Evolutionary conservation across 2,329 filamentous ascomycete genomes (phyloP).

Genomic region (Escovopsis weberi): DNA sequence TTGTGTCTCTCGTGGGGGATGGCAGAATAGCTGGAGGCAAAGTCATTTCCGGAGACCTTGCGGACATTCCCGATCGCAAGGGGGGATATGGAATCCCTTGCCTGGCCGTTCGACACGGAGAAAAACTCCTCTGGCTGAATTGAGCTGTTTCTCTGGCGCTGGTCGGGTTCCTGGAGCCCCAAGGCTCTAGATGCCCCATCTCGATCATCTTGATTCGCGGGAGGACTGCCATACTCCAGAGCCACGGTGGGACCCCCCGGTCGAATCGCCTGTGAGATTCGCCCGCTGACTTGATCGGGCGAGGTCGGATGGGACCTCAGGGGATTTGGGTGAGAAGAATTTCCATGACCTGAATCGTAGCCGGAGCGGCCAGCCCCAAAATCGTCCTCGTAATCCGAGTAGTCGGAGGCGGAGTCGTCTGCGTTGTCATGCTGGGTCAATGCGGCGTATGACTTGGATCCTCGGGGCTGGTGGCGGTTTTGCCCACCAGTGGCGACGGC

Average conservation of each 20-base stretch:
- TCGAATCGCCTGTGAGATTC: slow-evolving; percentile 12
- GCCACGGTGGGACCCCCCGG: slow-evolving; percentile 1
- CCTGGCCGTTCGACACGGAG: slow-evolving; percentile 44
- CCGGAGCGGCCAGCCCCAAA: slow-evolving; percentile 13
- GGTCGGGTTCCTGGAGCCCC: slow-evolving; percentile 9
- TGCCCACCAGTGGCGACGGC: slow-evolving; percentile 23
- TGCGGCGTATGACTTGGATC: slow-evolving; percentile 29
- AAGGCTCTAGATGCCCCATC: slow-evolving; percentile 25
- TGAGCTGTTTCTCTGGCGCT: slow-evolving; percentile 24
- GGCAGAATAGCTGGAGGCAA: slow-evolving; percentile 19
- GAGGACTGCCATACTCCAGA: slow-evolving; percentile 19
- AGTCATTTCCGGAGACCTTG: slow-evolving; percentile 47
- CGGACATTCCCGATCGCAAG: slow-evolving; percentile 34
- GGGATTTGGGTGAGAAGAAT: slow-evolving; percentile 33
- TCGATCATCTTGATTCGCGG: slow-evolving; percentile 32
- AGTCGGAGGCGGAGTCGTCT: slow-evolving; percentile 26
- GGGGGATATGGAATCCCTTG: slow-evolving; percentile 38
- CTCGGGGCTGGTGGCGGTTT: slow-evolving; percentile 15
- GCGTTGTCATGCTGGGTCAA: slow-evolving; percentile 30
- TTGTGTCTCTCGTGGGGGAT: slow-evolving; percentile 34
- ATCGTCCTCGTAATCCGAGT: slow-evolving; percentile 26
- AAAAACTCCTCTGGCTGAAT: slow-evolving; percentile 39
- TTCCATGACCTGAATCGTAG: slow-evolving; percentile 13
- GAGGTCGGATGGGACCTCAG: slow-evolving; percentile 34
- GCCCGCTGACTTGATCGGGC: slow-evolving; percentile 5